phyloP scores from a whole-genome alignment of 805 yeast genomes.

The Tetrapisispora fleetii region DNA sequence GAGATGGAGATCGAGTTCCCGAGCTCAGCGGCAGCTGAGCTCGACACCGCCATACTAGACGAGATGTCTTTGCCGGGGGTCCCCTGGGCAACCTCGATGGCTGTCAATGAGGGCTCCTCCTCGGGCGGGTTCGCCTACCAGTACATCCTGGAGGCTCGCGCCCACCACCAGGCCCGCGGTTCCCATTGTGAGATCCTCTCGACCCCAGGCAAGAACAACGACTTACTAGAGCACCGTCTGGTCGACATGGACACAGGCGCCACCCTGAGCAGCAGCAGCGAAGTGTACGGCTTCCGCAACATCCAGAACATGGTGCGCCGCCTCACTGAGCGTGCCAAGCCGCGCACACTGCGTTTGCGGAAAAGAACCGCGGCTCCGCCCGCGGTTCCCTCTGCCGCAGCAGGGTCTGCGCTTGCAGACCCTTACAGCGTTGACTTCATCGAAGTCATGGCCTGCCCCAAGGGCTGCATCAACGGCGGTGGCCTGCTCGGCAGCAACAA shows the following conservation, averaged over 20 bases:
- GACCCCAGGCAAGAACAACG: slow-evolving; percentile 64
- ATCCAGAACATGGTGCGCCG: slow-evolving; percentile 89
- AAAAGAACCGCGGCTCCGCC: slow-evolving; percentile 16
- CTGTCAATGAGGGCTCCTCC: slow-evolving; percentile 63
- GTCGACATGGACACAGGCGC: slow-evolving; percentile 28
- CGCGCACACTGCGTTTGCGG: slow-evolving; percentile 19
- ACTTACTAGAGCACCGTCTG: slow-evolving; percentile 60
- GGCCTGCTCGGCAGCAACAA: slow-evolving; percentile 61
- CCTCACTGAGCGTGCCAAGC: slow-evolving; percentile 37
- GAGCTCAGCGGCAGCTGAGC: slow-evolving; percentile 20
- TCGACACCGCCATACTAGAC: not conserved
- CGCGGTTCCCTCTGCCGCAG: slow-evolving; percentile 26
- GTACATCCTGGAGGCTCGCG: slow-evolving; percentile 40
- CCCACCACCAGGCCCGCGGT: slow-evolving; percentile 8
- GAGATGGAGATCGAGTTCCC: slow-evolving; percentile 34
- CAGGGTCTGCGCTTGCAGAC: slow-evolving; percentile 32
- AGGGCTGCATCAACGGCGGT: slow-evolving; percentile 96
- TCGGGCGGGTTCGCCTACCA: slow-evolving; percentile 86
- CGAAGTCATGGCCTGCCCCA: slow-evolving; percentile 97
- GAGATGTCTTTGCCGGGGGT: slow-evolving; percentile 16
- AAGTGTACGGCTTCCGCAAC: slow-evolving; percentile 85
- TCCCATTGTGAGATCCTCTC: slow-evolving; percentile 25
- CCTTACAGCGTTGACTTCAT: slow-evolving; percentile 67
- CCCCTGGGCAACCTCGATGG: not conserved
- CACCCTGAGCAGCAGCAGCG: slow-evolving; percentile 47